These are phyloP conservation scores for Tricholoma bakamatsutake DNA, from an alignment of 768 basidiomycete species.

Conservation along the genomic window DNA sequence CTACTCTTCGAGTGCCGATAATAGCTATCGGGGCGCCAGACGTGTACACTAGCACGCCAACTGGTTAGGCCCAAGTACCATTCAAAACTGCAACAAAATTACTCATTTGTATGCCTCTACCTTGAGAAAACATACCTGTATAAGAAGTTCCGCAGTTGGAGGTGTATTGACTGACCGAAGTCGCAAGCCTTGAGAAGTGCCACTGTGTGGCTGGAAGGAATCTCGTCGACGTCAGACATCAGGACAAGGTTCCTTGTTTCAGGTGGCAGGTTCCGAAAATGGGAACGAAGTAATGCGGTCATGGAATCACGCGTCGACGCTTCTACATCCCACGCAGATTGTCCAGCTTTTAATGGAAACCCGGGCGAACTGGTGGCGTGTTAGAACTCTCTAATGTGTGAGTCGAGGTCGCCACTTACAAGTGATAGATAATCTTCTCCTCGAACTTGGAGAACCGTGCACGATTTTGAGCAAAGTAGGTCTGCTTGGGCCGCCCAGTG, in stretches of 20 bases:
- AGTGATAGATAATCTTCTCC: conserved; percentile 47
- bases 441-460: conserved; percentile 43
- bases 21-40: conserved; percentile 34
- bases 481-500: conserved; percentile 52
- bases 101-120: neutral
- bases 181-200: conserved; percentile 47
- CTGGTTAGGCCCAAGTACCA: conserved; percentile 49
- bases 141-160: conserved; percentile 54
- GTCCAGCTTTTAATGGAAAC: conserved; percentile 31
- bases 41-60: conserved; percentile 52
- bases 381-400: neutral
- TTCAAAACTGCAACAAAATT: conserved; percentile 35
- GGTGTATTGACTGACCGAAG: conserved; percentile 47
- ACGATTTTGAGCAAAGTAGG: conserved; percentile 42
- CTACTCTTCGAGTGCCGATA: conserved; percentile 47
- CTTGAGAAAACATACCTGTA: conserved; percentile 40
- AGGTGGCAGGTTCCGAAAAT: conserved; percentile 27
- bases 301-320: conserved; percentile 41
- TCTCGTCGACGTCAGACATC: conserved; percentile 61
- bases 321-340: conserved; percentile 48
- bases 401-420: conserved; percentile 27
- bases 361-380: conserved; percentile 37
- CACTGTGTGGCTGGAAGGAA: conserved; percentile 48
- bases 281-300: conserved; percentile 37
- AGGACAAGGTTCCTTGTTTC: conserved; percentile 39